Conservation (phyloP, 2,329 filamentous ascomycete species). For the Diaporthe sp. region DNA sequence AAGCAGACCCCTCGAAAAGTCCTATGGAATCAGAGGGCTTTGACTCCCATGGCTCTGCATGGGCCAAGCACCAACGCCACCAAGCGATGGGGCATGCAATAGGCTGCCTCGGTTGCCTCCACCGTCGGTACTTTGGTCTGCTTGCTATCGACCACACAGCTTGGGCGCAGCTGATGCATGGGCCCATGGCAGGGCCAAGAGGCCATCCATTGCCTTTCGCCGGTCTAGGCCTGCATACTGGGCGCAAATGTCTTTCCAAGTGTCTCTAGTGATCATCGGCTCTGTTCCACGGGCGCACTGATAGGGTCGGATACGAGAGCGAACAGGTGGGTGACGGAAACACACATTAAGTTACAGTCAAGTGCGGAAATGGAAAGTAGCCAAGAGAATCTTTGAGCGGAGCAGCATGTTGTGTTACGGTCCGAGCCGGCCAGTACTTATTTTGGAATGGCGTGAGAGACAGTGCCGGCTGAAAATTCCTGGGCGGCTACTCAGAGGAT, state of each 20-base stretch:
- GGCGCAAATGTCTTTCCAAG: background rate
- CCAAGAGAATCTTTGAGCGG: background rate
- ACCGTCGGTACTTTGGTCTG: background rate
- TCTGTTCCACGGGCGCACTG: background rate
- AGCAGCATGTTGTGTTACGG: background rate
- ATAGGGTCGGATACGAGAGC: slow-evolving; percentile 11
- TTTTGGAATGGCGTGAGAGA: background rate
- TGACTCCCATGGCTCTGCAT: background rate
- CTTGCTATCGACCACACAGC: background rate
- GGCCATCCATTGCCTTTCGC: background rate
- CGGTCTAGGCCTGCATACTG: background rate
- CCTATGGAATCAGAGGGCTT: too few species aligned
- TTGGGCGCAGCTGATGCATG: background rate
- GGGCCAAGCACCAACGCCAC: background rate
- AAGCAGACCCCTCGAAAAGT: background rate
- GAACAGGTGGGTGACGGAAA: background rate
- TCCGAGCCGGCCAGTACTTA: background rate
- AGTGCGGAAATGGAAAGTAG: background rate
- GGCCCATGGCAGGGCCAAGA: background rate
- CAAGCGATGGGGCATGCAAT: background rate
- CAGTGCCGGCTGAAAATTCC: background rate
- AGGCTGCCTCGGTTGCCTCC: background rate
- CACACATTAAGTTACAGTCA: background rate
- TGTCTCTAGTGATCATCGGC: background rate
- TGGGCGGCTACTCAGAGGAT: background rate